phyloP scores from a whole-genome alignment of 192 early-diverging fungal species.

The Cladochytrium replicatum region DNA sequence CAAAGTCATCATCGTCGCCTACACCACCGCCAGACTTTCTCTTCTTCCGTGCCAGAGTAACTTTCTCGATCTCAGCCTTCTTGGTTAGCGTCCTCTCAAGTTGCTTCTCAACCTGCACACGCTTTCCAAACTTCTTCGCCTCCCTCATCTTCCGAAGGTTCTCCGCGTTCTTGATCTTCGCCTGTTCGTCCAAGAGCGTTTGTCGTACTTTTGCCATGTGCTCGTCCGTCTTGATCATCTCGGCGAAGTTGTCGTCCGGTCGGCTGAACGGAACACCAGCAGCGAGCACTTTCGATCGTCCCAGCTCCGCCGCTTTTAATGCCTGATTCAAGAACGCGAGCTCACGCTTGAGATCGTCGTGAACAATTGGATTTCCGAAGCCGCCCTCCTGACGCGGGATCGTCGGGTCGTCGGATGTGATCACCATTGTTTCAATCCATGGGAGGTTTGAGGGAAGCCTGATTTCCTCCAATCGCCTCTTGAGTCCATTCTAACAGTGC shows the following conservation, averaged over 20 bases:
- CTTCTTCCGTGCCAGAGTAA: slow-evolving; percentile 79
- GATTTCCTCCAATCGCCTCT: slow-evolving; percentile 29
- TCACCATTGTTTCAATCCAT: slow-evolving; percentile 35
- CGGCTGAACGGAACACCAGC: slow-evolving; percentile 66
- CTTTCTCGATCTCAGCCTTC: slow-evolving; percentile 81
- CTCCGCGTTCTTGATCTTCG: slow-evolving; percentile 69
- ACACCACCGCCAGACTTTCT: slow-evolving; percentile 46
- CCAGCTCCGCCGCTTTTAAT: slow-evolving; percentile 61
- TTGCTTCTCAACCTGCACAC: slow-evolving; percentile 89
- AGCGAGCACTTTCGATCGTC: slow-evolving; percentile 48
- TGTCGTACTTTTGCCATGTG: slow-evolving; percentile 89
- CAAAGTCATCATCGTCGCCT: slow-evolving; percentile 55
- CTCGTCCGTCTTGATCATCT: slow-evolving; percentile 95
- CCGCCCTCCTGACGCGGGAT: slow-evolving; percentile 7
- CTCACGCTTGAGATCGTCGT: slow-evolving; percentile 89
- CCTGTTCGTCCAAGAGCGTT: slow-evolving; percentile 72
- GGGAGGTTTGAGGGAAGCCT: slow-evolving; percentile 26
- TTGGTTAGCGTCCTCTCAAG: slow-evolving; percentile 80
- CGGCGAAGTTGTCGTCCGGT: slow-evolving; percentile 93
- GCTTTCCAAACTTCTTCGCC: slow-evolving; percentile 94
- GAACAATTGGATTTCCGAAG: too few species aligned
- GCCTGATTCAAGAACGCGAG: slow-evolving; percentile 90
- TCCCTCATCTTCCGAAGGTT: slow-evolving; percentile 79
- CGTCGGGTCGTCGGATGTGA: slow-evolving; percentile 29
- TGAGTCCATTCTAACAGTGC: too few species aligned